Evolutionary conservation across 148 eudicot genomes (phyloP).

Genomic region (Silene conica): DNA sequence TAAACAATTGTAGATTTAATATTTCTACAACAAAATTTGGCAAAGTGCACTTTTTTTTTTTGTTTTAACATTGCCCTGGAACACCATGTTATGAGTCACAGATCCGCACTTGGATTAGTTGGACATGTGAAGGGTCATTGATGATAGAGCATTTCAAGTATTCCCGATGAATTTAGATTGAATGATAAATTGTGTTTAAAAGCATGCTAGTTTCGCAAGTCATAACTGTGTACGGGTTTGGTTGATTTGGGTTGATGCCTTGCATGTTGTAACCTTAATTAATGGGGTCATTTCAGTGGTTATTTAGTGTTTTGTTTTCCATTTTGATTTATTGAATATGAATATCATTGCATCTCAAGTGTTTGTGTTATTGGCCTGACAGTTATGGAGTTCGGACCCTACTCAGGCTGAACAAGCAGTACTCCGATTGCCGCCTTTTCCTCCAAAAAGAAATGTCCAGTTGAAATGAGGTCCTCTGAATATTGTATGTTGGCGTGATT

Average conservation of each 20-base stretch:
- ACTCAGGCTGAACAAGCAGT: constrained; percentile 86
- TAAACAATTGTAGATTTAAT: too few species aligned
- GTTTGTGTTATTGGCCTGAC: constrained; percentile 6
- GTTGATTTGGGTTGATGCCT: background rate
- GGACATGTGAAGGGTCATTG: background rate
- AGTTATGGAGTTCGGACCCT: constrained; percentile 87
- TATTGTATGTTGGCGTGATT: background rate
- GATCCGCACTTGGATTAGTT: background rate
- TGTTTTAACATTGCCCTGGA: background rate
- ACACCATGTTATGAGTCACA: background rate
- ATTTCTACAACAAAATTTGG: background rate
- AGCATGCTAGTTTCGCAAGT: background rate
- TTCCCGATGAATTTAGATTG: background rate
- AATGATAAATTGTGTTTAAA: background rate
- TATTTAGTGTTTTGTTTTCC: background rate
- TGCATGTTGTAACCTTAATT: background rate
- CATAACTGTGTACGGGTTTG: background rate
- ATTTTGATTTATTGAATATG: background rate
- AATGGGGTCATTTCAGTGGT: background rate
- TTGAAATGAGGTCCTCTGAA: constrained; percentile 4
- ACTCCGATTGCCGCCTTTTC: constrained; percentile 78
- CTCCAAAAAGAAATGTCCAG: constrained; percentile 23
- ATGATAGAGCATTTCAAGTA: background rate
- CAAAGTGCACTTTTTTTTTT: background rate
- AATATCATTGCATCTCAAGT: background rate